These are phyloP conservation scores for Hawksworthiomyces lignivorus DNA, from an alignment of 2,329 filamentous ascomycete genomes.

Conservation along the genomic window DNA sequence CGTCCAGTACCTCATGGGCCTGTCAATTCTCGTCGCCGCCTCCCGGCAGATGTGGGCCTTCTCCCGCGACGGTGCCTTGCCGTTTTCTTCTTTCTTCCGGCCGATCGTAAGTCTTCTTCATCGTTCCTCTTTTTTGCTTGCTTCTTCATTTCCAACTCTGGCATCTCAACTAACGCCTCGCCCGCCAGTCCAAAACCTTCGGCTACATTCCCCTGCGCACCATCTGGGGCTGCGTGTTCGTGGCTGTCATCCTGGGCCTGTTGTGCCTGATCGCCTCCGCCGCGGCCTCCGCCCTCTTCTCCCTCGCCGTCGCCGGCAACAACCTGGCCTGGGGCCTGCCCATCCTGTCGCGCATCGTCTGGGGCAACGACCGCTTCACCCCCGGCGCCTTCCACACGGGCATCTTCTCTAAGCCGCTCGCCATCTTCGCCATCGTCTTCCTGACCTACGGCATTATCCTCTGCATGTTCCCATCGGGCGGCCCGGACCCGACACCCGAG, in stretches of 20 bases:
- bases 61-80: slow-evolving; percentile 52
- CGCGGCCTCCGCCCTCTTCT: slow-evolving; percentile 52
- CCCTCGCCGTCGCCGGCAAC: slow-evolving; percentile 50
- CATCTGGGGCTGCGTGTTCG: slow-evolving; percentile 44
- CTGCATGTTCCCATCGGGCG: slow-evolving; percentile 50
- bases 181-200: slow-evolving; percentile 36
- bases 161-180: not conserved
- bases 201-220: slow-evolving; percentile 51
- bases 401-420: slow-evolving; percentile 41
- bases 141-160: not conserved
- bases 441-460: slow-evolving; percentile 47
- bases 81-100: slow-evolving; percentile 50
- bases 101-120: slow-evolving; percentile 29
- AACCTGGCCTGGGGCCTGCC: slow-evolving; percentile 53
- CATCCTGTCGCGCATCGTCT: slow-evolving; percentile 50
- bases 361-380: slow-evolving; percentile 49
- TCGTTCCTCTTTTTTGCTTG: not conserved
- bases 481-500: slow-evolving; percentile 40
- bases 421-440: slow-evolving; percentile 45
- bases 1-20: slow-evolving; percentile 55
- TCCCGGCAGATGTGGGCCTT: slow-evolving; percentile 58
- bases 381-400: slow-evolving; percentile 55
- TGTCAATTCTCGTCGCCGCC: slow-evolving; percentile 49
- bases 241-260: slow-evolving; percentile 46
- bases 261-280: slow-evolving; percentile 50